A percentile compares a stretch with the other conserved stretches of the same genome.
Evolutionary conservation across 176 grass and related monocot species (phyloP).

Genomic region (Phragmites australis): DNA sequence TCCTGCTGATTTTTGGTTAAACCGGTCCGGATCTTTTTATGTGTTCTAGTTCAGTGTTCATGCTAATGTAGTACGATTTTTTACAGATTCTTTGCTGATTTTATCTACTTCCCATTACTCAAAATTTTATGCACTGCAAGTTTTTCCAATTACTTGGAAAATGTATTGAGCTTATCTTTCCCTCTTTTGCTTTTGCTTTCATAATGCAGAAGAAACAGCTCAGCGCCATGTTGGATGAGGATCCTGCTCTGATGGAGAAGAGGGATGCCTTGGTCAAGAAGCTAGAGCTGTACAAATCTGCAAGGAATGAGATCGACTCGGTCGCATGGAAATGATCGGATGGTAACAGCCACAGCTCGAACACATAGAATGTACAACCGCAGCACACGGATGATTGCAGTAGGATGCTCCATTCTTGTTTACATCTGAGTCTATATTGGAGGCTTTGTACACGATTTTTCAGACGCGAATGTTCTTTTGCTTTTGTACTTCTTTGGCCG

Average conservation of each 20-base stretch:
- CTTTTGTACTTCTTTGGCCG: constrained; percentile 36
- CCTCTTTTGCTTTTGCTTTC: constrained; percentile 1
- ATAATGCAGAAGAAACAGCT: constrained; percentile 88
- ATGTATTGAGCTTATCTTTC: not conserved
- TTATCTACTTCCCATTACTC: not conserved
- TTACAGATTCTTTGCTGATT: not conserved
- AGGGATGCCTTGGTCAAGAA: constrained; percentile 86
- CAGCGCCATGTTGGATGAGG: constrained; percentile 95
- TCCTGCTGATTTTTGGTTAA: not conserved
- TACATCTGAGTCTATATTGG: constrained; percentile 8
- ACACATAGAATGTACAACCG: constrained; percentile 9
- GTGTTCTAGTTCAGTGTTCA: not conserved
- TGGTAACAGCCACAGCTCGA: not conserved
- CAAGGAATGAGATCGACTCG: constrained; percentile 88
- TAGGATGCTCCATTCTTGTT: constrained; percentile 32
- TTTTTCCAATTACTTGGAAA: not conserved
- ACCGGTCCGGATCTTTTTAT: not conserved
- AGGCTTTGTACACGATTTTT: constrained; percentile 38
- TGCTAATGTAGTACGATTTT: not conserved
- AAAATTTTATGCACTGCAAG: not conserved
- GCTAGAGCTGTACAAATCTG: constrained; percentile 95
- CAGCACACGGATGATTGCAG: constrained; percentile 26
- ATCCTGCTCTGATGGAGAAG: constrained; percentile 97
- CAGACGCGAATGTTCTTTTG: not conserved
- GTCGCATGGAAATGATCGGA: constrained; percentile 90